phyloP scores from a whole-genome alignment of 176 grass and related monocot species.

The Phoenix roebelenii region DNA sequence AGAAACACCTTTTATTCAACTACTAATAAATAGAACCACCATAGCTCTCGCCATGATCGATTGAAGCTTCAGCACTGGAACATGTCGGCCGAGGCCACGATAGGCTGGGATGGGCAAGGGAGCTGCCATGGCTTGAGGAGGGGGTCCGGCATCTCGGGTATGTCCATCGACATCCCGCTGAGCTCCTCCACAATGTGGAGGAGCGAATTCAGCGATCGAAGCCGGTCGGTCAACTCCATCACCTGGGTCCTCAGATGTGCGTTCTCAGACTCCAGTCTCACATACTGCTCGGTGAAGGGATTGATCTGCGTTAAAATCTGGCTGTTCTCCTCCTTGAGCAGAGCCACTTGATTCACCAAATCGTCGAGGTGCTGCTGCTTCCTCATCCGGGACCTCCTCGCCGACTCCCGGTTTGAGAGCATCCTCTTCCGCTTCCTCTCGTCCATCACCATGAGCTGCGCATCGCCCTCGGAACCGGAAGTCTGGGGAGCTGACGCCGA shows the following conservation, averaged over 20 bases:
- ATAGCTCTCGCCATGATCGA: too few relatives aligned
- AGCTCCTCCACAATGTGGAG: constrained; percentile 60
- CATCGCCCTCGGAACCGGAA: too few relatives aligned
- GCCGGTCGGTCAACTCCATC: constrained; percentile 47
- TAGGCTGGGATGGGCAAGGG: constrained; percentile 41
- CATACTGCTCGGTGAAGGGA: constrained; percentile 33
- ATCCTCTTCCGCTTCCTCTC: constrained; percentile 60
- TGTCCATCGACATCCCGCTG: constrained; percentile 81
- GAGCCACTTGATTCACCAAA: constrained; percentile 52
- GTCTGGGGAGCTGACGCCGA: too few relatives aligned
- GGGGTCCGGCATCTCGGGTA: constrained; percentile 51
- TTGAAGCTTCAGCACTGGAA: constrained; percentile 32
- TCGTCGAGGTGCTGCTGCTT: constrained; percentile 95
- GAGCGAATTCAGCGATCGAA: constrained; percentile 67
- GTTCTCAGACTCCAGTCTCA: constrained; percentile 57
- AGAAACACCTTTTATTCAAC: too few relatives aligned
- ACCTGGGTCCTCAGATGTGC: constrained; percentile 43
- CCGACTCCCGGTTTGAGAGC: constrained; percentile 95
- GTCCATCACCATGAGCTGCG: constrained; percentile 11
- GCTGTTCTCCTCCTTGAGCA: constrained; percentile 58
- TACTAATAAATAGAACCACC: too few relatives aligned
- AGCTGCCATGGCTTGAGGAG: constrained; percentile 72
- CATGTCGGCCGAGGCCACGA: constrained; percentile 42
- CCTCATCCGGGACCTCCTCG: constrained; percentile 68
- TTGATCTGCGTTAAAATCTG: constrained; percentile 30